Base-by-base conservation (phyloP, 2,329 filamentous ascomycete genomes). In the Talaromyces sp. region DNA sequence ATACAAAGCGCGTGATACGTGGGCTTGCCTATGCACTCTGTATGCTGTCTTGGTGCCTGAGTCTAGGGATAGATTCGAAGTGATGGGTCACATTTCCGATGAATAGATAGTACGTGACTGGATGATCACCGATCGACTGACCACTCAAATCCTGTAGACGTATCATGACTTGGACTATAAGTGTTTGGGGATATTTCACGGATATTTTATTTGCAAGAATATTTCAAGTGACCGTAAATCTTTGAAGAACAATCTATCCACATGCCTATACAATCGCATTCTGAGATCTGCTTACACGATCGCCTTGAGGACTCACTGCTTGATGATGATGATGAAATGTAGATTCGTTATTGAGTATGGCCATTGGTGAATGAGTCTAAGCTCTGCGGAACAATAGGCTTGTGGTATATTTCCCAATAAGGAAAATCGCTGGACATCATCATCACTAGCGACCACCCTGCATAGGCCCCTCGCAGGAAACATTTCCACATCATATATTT, bases 391-490 rank as follows among this genome's bases (percentile, higher is more conserved):
- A 35, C 33, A 2, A 35, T 2, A 35, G 6, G 12, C 37, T 39
- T 40, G 33, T 1, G n/a, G 23, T 18, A 11, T 57, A 23, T n/a
- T 23, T 25, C 57, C 57, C 40, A 28, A 28, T 46, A 23, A 12
- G 56, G 40, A 46, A 44, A 6, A 8, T 37, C 21, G 21, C 39
- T 25, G 28, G 6, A 8, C n/a, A 35, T 31, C 42, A 50, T 21
- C 11, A 23, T 28, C 33, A 61, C 48, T 61, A 61, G 48, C 7
- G 59, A 55, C 28, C 40, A 18, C 25, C 39, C 40, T 60, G 62
- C 50, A 57, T 62, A 16, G 40, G 6, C 62, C 57, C 62, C 62
- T 63, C 57, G 40, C 62, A 63, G 50, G 23, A 54, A 54, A n/a
- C 9, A 44, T 23, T 21, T 52, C 40, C 14, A 52, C 11, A 23